phyloP scores from a whole-genome alignment of 176 grass and related monocot genomes.

The Eragrostis nindensis region DNA sequence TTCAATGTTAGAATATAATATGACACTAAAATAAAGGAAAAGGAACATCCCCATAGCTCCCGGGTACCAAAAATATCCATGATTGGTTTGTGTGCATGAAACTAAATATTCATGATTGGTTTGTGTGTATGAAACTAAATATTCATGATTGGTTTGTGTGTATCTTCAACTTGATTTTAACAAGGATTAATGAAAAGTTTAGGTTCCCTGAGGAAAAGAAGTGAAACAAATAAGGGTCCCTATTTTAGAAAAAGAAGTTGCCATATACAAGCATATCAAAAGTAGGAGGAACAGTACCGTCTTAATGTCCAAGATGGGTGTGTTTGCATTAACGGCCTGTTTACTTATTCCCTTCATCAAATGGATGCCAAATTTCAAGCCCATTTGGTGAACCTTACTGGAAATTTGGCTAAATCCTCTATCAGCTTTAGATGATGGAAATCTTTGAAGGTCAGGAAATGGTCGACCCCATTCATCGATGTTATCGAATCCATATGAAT shows the following conservation, averaged over 20 bases:
- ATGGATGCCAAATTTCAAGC: conserved; percentile 93
- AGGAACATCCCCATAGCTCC: neutral
- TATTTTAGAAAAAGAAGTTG: neutral
- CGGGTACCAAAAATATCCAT: neutral
- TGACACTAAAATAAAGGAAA: neutral
- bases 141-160: too few species aligned
- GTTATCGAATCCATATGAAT: conserved; percentile 80
- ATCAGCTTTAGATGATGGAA: conserved; percentile 68
- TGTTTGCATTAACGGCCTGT: conserved; percentile 61
- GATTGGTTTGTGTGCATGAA: neutral
- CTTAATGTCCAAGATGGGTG: conserved; percentile 67
- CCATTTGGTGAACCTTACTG: conserved; percentile 73
- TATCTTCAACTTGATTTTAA: neutral
- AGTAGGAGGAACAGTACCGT: conserved; percentile 60
- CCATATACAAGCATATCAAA: conserved; percentile 9
- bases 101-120: neutral
- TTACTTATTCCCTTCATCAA: conserved; percentile 91
- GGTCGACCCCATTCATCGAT: conserved; percentile 88
- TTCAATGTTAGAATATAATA: neutral
- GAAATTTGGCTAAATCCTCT: conserved; percentile 71
- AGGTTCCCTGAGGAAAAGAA: neutral
- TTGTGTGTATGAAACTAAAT: neutral
- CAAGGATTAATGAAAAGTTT: neutral
- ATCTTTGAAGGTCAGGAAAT: conserved; percentile 77
- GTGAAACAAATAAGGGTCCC: neutral